Evolutionary conservation across 768 basidiomycete species (phyloP).

Genomic region (Boletus fagicola): DNA sequence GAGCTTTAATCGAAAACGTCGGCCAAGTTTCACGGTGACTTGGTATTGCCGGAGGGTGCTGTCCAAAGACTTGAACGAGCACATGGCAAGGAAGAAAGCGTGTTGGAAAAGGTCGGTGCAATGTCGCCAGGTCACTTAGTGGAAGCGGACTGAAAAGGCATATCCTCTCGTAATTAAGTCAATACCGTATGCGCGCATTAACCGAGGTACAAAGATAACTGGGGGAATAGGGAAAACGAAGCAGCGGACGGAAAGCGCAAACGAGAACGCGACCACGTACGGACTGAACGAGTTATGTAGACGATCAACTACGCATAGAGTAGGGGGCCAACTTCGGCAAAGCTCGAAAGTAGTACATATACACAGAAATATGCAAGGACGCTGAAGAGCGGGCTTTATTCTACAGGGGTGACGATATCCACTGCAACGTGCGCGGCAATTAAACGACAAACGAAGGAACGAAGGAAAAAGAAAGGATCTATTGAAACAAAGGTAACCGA

Average conservation of each 20-base stretch:
- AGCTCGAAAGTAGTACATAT: slow-evolving; percentile 26
- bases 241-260: slow-evolving; percentile 6
- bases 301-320: slow-evolving; percentile 18
- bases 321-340: slow-evolving; percentile 4
- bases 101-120: too few relatives aligned
- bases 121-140: too few relatives aligned
- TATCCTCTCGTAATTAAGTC: background rate
- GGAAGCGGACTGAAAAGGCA: background rate
- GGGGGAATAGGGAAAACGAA: slow-evolving; percentile 5
- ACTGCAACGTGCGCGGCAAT: slow-evolving; percentile 2
- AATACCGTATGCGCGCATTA: background rate
- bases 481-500: slow-evolving; percentile 26
- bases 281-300: slow-evolving; percentile 11
- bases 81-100: too few relatives aligned
- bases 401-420: slow-evolving; percentile 23
- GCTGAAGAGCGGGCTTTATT: slow-evolving; percentile 19
- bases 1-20: too few relatives aligned
- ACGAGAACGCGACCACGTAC: slow-evolving; percentile 9
- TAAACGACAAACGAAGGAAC: slow-evolving; percentile 8
- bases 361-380: slow-evolving; percentile 28
- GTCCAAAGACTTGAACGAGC: too few relatives aligned
- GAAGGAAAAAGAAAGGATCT: slow-evolving; percentile 11
- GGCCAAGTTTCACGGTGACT: too few relatives aligned
- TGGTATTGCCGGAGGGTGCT: too few relatives aligned
- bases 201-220: background rate